Evolutionary conservation across 139 green algal species (phyloP), one percentile per base, ranked within the genome.

Genomic region (Haematococcus lacustris): DNA sequence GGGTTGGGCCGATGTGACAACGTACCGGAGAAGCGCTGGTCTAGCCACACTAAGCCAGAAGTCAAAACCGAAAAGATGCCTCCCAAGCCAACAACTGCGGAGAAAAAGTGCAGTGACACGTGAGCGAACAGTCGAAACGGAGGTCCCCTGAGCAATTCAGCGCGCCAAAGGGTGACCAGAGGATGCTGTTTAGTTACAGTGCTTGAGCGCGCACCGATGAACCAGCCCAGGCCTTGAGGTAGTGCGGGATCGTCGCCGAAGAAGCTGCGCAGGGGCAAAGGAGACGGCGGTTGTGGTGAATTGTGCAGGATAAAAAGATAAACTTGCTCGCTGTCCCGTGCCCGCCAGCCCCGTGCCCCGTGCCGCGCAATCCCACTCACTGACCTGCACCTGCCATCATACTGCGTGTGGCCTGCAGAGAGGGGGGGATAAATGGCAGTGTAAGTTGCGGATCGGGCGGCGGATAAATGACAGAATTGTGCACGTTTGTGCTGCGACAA

Each of bases 171-270:
- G 21, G 60, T 17, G 4, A 28, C 5, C 2, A 60, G 2, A 51
- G 3, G 37, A 2, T 6, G 21, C 9, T 7, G 37, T 53, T 7
- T 21, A 26, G 21, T 37, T 30, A 70, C 38, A 34, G 13, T 35
- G 62, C 32, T 25, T 26, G 5, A 60, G 65, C 33, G 38, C 51
- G 35, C 51, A 67, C 51, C 25, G 5, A 77, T 71, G 41, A 76
- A 81, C 78, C 78, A 83, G 2, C 78, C 78, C 0, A 83, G 73
- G 0, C 73, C 78, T 13, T 79, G 38, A 9, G 78, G 73, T 3
- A 83, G 69, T 3, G 67, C 53, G 3, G 74, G 64, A 23, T 51
- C 38, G 64, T 38, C 64, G 17, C 53, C 53, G 26, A 64, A 64
- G 53, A 64, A 64, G n/a, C n/a, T n/a, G n/a, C n/a, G n/a, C n/a